These are phyloP conservation scores for Mycena haematopus DNA, from an alignment of 768 basidiomycete genomes.

Conservation along the genomic window DNA sequence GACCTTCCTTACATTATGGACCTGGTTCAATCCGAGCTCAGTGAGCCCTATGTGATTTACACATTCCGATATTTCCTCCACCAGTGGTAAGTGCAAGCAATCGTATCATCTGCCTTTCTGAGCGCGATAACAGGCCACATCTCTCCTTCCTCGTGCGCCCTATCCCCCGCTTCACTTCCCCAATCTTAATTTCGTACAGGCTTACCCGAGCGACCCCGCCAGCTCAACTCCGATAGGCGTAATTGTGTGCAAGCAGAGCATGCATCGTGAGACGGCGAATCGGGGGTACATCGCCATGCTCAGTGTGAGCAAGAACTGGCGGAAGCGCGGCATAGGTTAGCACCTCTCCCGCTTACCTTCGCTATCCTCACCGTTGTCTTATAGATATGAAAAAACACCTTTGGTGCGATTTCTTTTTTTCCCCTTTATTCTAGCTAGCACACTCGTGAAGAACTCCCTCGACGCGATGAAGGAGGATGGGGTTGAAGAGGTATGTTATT, in stretches of 20 bases:
- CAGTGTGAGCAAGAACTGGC: slow-evolving; percentile 82
- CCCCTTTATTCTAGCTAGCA: slow-evolving; percentile 67
- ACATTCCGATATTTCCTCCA: slow-evolving; percentile 97
- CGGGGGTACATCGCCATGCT: slow-evolving; percentile 99
- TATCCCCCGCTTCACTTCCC: slow-evolving; percentile 55
- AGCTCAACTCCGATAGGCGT: slow-evolving; percentile 77
- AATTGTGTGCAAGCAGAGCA: slow-evolving; percentile 96
- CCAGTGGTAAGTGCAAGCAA: slow-evolving; percentile 74
- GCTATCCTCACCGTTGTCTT: slow-evolving; percentile 52
- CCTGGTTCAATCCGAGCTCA: slow-evolving; percentile 30
- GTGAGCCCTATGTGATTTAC: slow-evolving; percentile 86
- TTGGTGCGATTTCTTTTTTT: slow-evolving; percentile 53
- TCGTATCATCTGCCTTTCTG: slow-evolving; percentile 13
- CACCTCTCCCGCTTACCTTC: slow-evolving; percentile 42
- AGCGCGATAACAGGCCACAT: slow-evolving; percentile 37
- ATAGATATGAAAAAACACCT: slow-evolving; percentile 53
- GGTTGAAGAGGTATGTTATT: slow-evolving; percentile 79
- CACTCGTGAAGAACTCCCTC: slow-evolving; percentile 83
- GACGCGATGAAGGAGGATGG: slow-evolving; percentile 82
- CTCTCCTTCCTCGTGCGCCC: slow-evolving; percentile 62
- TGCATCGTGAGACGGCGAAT: slow-evolving; percentile 76
- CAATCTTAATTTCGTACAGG: slow-evolving; percentile 44
- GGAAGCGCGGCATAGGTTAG: slow-evolving; percentile 93
- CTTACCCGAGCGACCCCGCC: slow-evolving; percentile 56
- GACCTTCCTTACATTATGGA: slow-evolving; percentile 29